Base-by-base conservation (phyloP, 1,284 basidiomycete genomes). In the Pisolithus thermaeus region DNA sequence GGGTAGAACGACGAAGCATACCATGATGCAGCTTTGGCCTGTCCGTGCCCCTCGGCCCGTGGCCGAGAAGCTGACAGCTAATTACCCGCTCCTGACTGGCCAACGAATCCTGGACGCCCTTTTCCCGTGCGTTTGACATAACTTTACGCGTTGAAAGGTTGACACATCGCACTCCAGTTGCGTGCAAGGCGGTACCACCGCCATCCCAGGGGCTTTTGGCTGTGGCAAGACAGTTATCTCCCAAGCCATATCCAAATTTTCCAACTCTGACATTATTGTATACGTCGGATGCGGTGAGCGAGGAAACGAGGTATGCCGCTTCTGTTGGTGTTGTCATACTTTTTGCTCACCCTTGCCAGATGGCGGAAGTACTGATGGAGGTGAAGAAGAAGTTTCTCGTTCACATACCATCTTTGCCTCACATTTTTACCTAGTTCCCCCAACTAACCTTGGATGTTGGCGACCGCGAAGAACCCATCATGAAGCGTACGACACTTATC, bases 401-500 rank as follows among this genome's bases (percentile, higher is more conserved):
- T 51, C 45, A 38, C 22, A 44, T 50, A 37, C 32, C 12, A 36
- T 40, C 60, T 38, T 52, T 16, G 32, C 37, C 37, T 36, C 51
- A 50, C 20, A 55, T 28, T 52, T 48, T 50, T 58, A 8, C 46
- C 50, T 71, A 97, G 84, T 98, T 99, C 86, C 97, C 97, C 50
- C 79, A 94, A 70, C 78, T 99, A 44, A 93, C 90, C 2, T 90
- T 98, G 81, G 92, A 92, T 55, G 74, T 92, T 53, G 87, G 83
- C 38, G 86, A 92, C 61, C 90, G 93, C 53, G 88, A 97, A 81
- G 96, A 98, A 70, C 97, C 97, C 38, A 99, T 99, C 78, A 99
- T 99, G 97, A 99, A 99, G 74, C 95, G 97, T 57, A 99, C 97
- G 1, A 95, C 96, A 3, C 84, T 99, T 35, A 96, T 99, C 55